A percentile compares a stretch with the other conserved stretches of the same genome.
Conservation (phyloP, 1,284 basidiomycete genomes). For the Ceratobasidium sp. region DNA sequence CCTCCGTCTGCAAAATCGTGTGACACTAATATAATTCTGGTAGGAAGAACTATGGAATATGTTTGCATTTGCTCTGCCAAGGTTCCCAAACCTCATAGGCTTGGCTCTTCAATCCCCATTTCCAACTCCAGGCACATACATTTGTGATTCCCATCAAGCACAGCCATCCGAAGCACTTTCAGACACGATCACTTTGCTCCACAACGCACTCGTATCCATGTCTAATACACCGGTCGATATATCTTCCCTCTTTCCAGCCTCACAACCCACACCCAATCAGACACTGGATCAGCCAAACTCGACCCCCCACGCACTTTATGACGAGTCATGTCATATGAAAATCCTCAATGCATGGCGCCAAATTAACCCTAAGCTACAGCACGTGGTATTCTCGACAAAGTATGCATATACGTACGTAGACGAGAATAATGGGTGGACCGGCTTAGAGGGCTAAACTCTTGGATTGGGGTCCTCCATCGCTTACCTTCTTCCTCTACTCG, state of each 20-base stretch:
- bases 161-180: not conserved
- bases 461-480: too few species aligned
- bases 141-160: not conserved
- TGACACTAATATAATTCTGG: too few species aligned
- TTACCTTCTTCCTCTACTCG: too few species aligned
- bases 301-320: not conserved
- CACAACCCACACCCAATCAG: too few species aligned
- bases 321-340: not conserved
- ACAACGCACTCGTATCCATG: too few species aligned
- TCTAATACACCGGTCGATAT: too few species aligned
- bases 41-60: not conserved
- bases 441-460: not conserved
- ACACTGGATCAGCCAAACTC: not conserved
- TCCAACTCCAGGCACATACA: not conserved
- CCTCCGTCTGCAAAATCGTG: too few species aligned
- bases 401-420: slow-evolving; percentile 3
- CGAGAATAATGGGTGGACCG: not conserved
- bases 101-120: not conserved
- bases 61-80: not conserved
- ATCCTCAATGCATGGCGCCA: slow-evolving; percentile 4
- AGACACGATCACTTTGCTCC: too few species aligned
- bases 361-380: not conserved
- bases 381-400: slow-evolving; percentile 1
- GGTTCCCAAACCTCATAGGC: not conserved
- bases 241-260: too few species aligned